Percentiles rank a stretch among this genome's conserved stretches.
Evolutionary conservation across 805 yeast genomes (phyloP).

Genomic region (Sungouiella thailandica): DNA sequence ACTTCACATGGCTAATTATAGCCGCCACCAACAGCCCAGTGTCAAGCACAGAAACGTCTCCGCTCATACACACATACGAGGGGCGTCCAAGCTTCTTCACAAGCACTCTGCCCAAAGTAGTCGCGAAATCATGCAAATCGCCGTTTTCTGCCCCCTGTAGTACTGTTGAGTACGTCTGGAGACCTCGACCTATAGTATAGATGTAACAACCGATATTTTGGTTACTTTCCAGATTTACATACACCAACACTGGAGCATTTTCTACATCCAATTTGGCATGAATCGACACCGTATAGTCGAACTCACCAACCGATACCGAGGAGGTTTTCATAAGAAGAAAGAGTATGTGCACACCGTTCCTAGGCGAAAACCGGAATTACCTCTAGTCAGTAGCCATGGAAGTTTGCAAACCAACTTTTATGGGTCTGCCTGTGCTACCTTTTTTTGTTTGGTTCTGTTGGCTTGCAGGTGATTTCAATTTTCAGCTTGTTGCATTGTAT

Average conservation of each 20-base stretch:
- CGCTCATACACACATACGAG: constrained; percentile 42
- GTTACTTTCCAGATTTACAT: constrained; percentile 22
- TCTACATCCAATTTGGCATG: constrained; percentile 5
- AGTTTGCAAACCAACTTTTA: background rate
- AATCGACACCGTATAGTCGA: constrained; percentile 10
- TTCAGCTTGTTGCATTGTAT: background rate
- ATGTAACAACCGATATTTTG: constrained; percentile 38
- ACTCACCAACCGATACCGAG: constrained; percentile 8
- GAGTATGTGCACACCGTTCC: background rate
- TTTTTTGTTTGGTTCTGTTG: background rate
- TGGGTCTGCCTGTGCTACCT: background rate
- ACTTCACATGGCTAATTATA: too few species aligned
- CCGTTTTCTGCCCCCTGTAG: constrained; percentile 40
- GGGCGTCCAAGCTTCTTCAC: constrained; percentile 38
- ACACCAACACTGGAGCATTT: constrained; percentile 25
- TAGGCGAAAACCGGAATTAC: background rate
- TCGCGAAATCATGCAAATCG: constrained; percentile 37
- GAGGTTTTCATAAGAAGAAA: constrained; percentile 7
- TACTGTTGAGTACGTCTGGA: constrained; percentile 34
- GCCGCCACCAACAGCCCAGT: too few species aligned
- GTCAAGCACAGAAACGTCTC: constrained; percentile 21
- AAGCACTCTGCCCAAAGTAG: constrained; percentile 37
- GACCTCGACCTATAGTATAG: constrained; percentile 32
- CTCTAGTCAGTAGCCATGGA: background rate
- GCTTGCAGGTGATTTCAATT: constrained; percentile 2